Evolutionary conservation across 2,329 filamentous ascomycete species (phyloP).

Genomic region (Fusarium guadeloupense): DNA sequence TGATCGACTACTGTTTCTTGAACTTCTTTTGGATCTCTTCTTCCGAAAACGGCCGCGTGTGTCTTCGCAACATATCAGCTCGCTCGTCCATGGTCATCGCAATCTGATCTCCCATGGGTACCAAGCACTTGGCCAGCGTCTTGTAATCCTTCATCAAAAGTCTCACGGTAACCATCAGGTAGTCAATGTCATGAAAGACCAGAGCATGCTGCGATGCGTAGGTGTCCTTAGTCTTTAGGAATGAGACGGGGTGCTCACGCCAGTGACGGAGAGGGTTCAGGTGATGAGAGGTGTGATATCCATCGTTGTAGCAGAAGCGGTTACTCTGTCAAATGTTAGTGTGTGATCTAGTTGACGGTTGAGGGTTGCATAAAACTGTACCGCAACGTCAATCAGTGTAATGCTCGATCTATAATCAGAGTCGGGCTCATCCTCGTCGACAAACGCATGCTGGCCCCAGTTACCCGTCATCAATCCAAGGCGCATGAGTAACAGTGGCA

Average conservation of each 20-base stretch:
- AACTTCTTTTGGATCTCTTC: conserved; percentile 40
- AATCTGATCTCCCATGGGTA: conserved; percentile 78
- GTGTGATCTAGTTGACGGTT: no score
- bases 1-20: conserved; percentile 2
- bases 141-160: conserved; percentile 77
- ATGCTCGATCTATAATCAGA: conserved; percentile 84
- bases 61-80: conserved; percentile 33
- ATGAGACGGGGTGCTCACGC: conserved; percentile 80
- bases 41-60: conserved; percentile 39
- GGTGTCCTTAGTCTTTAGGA: conserved; percentile 72
- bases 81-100: conserved; percentile 65
- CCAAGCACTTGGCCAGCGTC: conserved; percentile 73
- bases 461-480: conserved; percentile 83
- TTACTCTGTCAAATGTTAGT: conserved; percentile 66
- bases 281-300: conserved; percentile 84
- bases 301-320: conserved; percentile 83
- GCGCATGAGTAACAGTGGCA: conserved; percentile 73
- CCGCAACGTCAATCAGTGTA: conserved; percentile 79
- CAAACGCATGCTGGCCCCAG: conserved; percentile 85
- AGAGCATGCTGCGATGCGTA: conserved; percentile 75
- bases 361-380: conserved; percentile 53
- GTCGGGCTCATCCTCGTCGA: conserved; percentile 77
- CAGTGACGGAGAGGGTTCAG: conserved; percentile 82
- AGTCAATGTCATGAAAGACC: conserved; percentile 84
- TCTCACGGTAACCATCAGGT: conserved; percentile 76